Conservation (phyloP, 768 basidiomycete genomes). For the Daedalea quercina region DNA sequence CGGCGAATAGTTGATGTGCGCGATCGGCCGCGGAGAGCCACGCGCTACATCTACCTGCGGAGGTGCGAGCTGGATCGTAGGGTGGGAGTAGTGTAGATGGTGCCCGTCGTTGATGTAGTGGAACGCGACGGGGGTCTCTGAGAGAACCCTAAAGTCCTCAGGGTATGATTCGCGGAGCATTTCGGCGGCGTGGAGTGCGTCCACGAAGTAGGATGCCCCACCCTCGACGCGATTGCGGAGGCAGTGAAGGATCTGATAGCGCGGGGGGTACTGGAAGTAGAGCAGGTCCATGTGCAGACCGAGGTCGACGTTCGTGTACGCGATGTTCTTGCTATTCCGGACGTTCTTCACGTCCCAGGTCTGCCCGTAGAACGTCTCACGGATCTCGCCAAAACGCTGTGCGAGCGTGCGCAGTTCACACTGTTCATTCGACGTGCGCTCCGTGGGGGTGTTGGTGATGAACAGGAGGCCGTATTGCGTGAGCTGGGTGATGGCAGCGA, state of each 20-base stretch:
- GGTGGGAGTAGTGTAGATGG: slow-evolving; percentile 65
- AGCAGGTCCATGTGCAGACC: slow-evolving; percentile 90
- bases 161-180: slow-evolving; percentile 41
- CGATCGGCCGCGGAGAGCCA: slow-evolving; percentile 28
- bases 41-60: background rate
- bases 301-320: slow-evolving; percentile 87
- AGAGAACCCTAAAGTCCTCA: slow-evolving; percentile 50
- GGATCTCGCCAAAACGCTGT: slow-evolving; percentile 63
- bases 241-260: slow-evolving; percentile 90
- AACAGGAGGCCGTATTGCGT: slow-evolving; percentile 68
- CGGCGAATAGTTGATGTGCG: slow-evolving; percentile 85
- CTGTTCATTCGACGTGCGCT: slow-evolving; percentile 46
- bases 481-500: slow-evolving; percentile 62
- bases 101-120: slow-evolving; percentile 91
- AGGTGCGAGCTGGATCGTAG: slow-evolving; percentile 61
- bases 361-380: slow-evolving; percentile 85
- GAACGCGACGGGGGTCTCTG: slow-evolving; percentile 66
- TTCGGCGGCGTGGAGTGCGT: slow-evolving; percentile 61
- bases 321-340: slow-evolving; percentile 78
- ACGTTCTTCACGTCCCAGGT: slow-evolving; percentile 84
- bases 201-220: slow-evolving; percentile 83
- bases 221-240: slow-evolving; percentile 79
- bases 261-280: slow-evolving; percentile 86
- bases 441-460: slow-evolving; percentile 61
- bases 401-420: slow-evolving; percentile 71